Conservation (phyloP, 2,329 filamentous ascomycete species). For the Aspergillus tamarii region DNA sequence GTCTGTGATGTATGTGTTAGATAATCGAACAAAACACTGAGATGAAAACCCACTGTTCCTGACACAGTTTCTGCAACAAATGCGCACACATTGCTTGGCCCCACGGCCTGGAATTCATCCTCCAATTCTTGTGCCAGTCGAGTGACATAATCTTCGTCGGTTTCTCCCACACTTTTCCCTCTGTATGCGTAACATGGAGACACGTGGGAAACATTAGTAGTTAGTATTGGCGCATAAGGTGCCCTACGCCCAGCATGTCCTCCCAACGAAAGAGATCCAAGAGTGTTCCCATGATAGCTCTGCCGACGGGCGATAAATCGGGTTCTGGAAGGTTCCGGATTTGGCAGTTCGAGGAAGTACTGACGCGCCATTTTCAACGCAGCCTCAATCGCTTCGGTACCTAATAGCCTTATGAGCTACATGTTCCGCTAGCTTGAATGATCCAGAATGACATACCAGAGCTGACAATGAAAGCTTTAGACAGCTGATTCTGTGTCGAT, state of each 20-base stretch:
- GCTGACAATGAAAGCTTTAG: slow-evolving; percentile 26
- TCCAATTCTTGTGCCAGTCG: slow-evolving; percentile 52
- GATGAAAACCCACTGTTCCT: slow-evolving; percentile 44
- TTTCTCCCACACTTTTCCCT: slow-evolving; percentile 37
- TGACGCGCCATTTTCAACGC: slow-evolving; percentile 55
- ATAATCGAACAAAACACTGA: neutral
- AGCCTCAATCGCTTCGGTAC: slow-evolving; percentile 50
- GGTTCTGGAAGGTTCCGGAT: slow-evolving; percentile 39
- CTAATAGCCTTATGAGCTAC: neutral
- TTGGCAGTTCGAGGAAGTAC: slow-evolving; percentile 49
- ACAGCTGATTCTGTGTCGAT: slow-evolving; percentile 20
- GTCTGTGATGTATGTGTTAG: slow-evolving; percentile 26
- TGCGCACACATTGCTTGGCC: slow-evolving; percentile 46
- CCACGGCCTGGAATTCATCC: slow-evolving; percentile 51
- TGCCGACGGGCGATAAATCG: slow-evolving; percentile 51
- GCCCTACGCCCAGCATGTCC: slow-evolving; percentile 37
- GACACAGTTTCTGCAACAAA: slow-evolving; percentile 58
- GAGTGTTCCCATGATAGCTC: slow-evolving; percentile 56
- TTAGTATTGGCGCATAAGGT: slow-evolving; percentile 38
- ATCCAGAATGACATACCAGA: slow-evolving; percentile 16
- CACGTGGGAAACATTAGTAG: slow-evolving; percentile 28
- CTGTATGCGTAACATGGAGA: slow-evolving; percentile 43
- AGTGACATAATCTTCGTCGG: slow-evolving; percentile 44
- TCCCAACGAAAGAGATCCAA: slow-evolving; percentile 51
- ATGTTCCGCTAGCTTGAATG: neutral